Evolutionary conservation across 2,329 filamentous ascomycete genomes (phyloP).

Genomic region (Fusarium torreyae): DNA sequence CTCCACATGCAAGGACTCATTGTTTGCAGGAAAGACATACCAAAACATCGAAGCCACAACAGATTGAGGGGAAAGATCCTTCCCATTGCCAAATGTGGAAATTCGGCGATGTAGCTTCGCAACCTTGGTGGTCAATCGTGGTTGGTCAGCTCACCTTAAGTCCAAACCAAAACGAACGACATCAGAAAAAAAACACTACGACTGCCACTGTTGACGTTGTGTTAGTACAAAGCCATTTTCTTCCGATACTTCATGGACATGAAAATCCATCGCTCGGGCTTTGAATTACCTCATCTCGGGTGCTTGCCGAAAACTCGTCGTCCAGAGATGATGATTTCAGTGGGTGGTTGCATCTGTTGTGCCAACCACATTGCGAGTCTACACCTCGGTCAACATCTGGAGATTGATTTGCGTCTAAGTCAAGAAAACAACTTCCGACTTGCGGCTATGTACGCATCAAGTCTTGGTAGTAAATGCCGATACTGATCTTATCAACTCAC

Average conservation of each 20-base stretch:
- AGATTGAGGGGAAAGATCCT: conserved; percentile 20
- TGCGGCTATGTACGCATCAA: conserved; percentile 40
- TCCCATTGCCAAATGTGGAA: conserved; percentile 22
- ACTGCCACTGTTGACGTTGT: background rate
- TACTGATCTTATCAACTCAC: conserved; percentile 20
- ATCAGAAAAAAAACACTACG: conserved; percentile 1
- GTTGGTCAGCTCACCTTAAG: conserved; percentile 9
- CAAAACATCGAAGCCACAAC: conserved; percentile 17
- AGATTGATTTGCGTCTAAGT: conserved; percentile 34
- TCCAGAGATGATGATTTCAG: conserved; percentile 15
- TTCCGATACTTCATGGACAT: conserved; percentile 12
- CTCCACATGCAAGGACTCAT: conserved; percentile 12
- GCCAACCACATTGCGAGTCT: conserved; percentile 25
- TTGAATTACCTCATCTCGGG: conserved; percentile 10
- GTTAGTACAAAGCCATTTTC: conserved; percentile 16
- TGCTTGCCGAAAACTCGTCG: conserved; percentile 10
- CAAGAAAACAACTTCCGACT: conserved; percentile 34
- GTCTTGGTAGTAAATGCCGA: conserved; percentile 23
- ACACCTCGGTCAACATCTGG: conserved; percentile 42
- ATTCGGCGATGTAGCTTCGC: conserved; percentile 5
- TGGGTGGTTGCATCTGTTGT: conserved; percentile 16
- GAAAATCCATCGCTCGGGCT: conserved; percentile 10
- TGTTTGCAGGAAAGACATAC: background rate
- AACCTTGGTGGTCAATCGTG: conserved; percentile 12
- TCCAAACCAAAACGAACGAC: conserved; percentile 7